Evolutionary conservation across 2,329 filamentous ascomycete genomes (phyloP).

Genomic region (Pseudogymnoascus sp.): DNA sequence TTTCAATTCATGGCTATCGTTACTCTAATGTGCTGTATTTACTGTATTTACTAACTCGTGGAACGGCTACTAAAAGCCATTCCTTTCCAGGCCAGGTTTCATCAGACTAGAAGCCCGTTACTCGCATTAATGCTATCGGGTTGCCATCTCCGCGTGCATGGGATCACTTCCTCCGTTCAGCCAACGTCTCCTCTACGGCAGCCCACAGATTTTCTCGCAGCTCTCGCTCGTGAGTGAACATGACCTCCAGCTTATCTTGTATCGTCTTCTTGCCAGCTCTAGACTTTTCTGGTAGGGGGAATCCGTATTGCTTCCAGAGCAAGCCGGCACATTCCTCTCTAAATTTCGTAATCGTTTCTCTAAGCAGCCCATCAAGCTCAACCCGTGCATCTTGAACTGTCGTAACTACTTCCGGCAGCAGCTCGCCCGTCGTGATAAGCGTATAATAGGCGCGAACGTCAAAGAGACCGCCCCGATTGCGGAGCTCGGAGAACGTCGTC

Average conservation of each 20-base stretch:
- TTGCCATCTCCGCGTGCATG: neutral
- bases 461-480: conserved; percentile 41
- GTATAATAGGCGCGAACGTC: conserved; percentile 36
- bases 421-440: conserved; percentile 34
- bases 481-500: conserved; percentile 48
- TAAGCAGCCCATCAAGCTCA: conserved; percentile 53
- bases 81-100: neutral
- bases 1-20: neutral
- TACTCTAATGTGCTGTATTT: neutral
- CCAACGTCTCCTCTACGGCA: conserved; percentile 43
- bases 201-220: conserved; percentile 52
- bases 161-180: neutral
- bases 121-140: neutral
- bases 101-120: neutral
- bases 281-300: conserved; percentile 29
- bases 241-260: conserved; percentile 45
- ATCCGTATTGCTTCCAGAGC: conserved; percentile 36
- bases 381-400: conserved; percentile 50
- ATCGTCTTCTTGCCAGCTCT: conserved; percentile 46
- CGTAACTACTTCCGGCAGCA: conserved; percentile 32
- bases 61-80: neutral
- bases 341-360: conserved; percentile 55
- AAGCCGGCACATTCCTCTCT: conserved; percentile 49
- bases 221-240: conserved; percentile 51
- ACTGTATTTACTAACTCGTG: neutral